phyloP scores from a whole-genome alignment of 2,329 filamentous ascomycete genomes.

The Simplicillium sp. region DNA sequence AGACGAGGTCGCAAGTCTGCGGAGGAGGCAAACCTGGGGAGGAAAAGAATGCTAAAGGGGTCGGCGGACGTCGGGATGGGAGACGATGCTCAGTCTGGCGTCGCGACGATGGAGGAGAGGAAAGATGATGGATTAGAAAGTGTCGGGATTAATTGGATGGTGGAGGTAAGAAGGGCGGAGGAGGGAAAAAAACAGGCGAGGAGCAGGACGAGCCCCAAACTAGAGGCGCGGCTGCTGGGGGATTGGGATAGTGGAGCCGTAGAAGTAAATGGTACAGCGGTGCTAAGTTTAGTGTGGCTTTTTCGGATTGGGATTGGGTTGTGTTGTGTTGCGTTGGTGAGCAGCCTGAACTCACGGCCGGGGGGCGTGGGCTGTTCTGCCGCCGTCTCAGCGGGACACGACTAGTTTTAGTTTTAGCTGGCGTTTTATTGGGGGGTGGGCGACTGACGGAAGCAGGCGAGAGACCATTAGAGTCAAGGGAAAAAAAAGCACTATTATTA shows the following conservation, averaged over 20 bases:
- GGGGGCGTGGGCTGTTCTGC: no score
- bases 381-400: no score
- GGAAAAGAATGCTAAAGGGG: background rate
- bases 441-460: no score
- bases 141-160: constrained; percentile 1
- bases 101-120: background rate
- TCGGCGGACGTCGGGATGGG: no score
- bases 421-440: no score
- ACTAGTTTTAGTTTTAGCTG: no score
- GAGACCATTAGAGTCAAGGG: no score
- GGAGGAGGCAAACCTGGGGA: background rate
- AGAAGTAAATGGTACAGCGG: constrained; percentile 1
- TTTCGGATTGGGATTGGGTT: no score
- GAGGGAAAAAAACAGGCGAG: constrained; percentile 1
- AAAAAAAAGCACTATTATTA: no score
- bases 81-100: background rate
- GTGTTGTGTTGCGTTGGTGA: no score
- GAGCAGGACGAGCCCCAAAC: background rate
- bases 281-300: no score
- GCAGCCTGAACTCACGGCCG: no score
- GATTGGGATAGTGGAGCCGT: constrained; percentile 4
- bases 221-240: background rate
- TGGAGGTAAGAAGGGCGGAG: background rate
- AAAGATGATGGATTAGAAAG: background rate
- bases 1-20: constrained; percentile 1